phyloP scores from a whole-genome alignment of 31 red algal species.

The Pterothamnion heteromorphum region DNA sequence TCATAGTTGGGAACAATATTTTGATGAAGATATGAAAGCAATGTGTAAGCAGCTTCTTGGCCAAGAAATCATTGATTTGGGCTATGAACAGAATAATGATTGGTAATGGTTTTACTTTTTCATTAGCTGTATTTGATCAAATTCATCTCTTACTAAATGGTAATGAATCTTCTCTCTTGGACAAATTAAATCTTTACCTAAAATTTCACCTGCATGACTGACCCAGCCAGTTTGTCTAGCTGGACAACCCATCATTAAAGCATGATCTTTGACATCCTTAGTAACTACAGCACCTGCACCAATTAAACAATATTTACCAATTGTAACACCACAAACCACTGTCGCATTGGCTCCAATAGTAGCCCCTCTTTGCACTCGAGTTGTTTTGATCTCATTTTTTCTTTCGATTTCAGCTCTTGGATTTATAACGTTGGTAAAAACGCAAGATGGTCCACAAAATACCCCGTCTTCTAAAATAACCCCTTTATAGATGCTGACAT shows the following conservation, averaged over 20 bases:
- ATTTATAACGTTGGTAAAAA: constrained; percentile 56
- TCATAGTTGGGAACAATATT: too few relatives aligned
- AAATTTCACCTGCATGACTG: neutral
- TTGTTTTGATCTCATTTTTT: constrained; percentile 29
- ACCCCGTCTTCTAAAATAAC: constrained; percentile 48
- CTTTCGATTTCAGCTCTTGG: constrained; percentile 41
- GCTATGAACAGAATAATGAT: too few relatives aligned
- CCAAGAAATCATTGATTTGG: too few relatives aligned
- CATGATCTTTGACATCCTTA: constrained; percentile 48
- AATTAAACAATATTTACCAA: constrained; percentile 47
- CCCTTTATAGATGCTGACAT: constrained; percentile 51
- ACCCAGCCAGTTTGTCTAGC: constrained; percentile 34
- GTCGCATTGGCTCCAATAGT: constrained; percentile 51
- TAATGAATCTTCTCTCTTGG: too few relatives aligned
- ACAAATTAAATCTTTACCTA: too few relatives aligned
- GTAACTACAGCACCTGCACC: constrained; percentile 58
- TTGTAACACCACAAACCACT: constrained; percentile 48
- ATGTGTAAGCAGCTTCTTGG: too few relatives aligned
- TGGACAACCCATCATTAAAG: constrained; percentile 48
- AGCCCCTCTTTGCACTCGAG: constrained; percentile 26
- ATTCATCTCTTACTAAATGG: too few relatives aligned
- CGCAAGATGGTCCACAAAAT: constrained; percentile 45
- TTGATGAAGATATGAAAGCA: too few relatives aligned
- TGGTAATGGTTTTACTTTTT: too few relatives aligned
- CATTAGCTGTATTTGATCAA: too few relatives aligned